phyloP scores from a whole-genome alignment of 257 asterid genomes.

The Phtheirospermum japonicum region DNA sequence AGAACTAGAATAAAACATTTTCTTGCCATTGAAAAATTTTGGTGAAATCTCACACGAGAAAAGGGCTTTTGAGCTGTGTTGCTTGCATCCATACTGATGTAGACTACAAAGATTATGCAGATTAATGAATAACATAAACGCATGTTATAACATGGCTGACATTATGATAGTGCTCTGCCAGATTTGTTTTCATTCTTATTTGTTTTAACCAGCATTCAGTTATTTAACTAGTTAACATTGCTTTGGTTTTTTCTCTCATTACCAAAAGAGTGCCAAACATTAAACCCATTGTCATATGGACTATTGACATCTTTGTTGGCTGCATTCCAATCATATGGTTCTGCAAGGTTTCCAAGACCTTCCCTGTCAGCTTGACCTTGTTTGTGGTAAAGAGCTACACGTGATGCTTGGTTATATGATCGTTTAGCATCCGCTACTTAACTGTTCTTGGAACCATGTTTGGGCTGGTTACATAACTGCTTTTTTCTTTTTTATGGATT shows the following conservation, averaged over 20 bases:
- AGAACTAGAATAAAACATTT: too few relatives aligned
- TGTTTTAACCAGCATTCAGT: constrained; percentile 11
- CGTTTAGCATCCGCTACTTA: neutral
- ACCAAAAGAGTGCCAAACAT: neutral
- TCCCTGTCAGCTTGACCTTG: neutral
- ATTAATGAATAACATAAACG: neutral
- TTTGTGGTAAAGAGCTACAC: neutral
- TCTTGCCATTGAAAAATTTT: too few relatives aligned
- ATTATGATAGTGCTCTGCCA: neutral
- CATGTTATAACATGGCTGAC: neutral
- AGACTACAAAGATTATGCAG: constrained; percentile 9
- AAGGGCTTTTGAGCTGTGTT: constrained; percentile 1
- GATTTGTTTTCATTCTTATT: neutral
- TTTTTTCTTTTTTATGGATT: neutral
- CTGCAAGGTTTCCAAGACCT: too few relatives aligned
- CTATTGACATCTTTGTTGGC: neutral
- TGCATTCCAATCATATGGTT: too few relatives aligned
- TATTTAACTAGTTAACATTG: neutral
- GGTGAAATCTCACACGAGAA: constrained; percentile 9
- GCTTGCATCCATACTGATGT: constrained; percentile 18
- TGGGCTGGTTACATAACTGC: neutral
- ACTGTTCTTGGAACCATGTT: neutral
- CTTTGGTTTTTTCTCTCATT: neutral
- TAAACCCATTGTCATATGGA: neutral
- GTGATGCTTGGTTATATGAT: neutral